Base-by-base conservation (phyloP, 2,329 filamentous ascomycete species). In the Rhynchosporium agropyri region DNA sequence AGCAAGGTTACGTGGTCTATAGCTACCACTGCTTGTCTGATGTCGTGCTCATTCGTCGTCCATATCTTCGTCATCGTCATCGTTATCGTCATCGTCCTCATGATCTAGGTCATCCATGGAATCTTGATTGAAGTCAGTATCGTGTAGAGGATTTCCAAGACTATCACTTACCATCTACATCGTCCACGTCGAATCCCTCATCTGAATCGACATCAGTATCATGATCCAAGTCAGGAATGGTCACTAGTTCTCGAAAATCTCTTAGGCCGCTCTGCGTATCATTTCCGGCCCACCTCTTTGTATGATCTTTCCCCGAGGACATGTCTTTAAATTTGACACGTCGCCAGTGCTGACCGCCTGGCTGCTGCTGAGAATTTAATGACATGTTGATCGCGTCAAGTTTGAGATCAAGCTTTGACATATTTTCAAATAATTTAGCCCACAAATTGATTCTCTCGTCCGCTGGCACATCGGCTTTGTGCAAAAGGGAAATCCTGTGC, bases 401-500 rank as follows among this genome's bases (percentile, higher is more conserved):
- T 10, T 64, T 65, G 38, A 67, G 54, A 33, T 68, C 61, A 1
- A 67, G 53, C 28, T 72, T 70, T 38, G 63, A 67, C 53, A 82
- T 69, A 10, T 68, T 68, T 1, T 69, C 67, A 38, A 83, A 74
- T 20, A 82, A 74, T 3, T 67, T 65, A 1, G 65, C 61, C 80
- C 80, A 83, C n/a, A 76, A 68, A 59, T 74, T 78, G 58, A 66
- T 42, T 60, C 71, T 74, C 2, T 64, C 61, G 15, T 57, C 45
- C 13, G 20, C 28, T 26, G 56, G 38, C 29, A 79, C 67, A 0
- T 63, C 74, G 9, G 46, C 31, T 31, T 31, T 20, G 9, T 66
- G 49, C 6, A 56, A 28, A 4, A 68, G 42, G 12, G 51, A 26
- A 20, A 83, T 68, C 50, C 77, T 80, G 71, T 81, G 81, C 0